Conservation (phyloP, 2,329 filamentous ascomycete species). For the Magnaporthales sp. region DNA sequence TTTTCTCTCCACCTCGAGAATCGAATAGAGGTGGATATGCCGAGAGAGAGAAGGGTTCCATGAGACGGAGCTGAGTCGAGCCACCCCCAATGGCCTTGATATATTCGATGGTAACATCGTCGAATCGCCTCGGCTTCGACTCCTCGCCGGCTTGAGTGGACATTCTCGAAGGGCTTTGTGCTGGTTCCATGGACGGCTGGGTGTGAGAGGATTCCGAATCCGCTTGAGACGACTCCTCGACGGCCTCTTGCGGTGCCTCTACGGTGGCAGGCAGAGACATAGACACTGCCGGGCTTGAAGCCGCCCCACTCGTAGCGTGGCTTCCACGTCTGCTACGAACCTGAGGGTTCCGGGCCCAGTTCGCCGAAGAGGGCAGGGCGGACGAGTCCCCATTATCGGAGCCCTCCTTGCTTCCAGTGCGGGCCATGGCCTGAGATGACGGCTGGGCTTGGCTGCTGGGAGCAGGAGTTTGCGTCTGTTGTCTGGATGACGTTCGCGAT, state of each 20-base stretch:
- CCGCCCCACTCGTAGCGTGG: slow-evolving; percentile 70
- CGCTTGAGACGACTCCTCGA: slow-evolving; percentile 22
- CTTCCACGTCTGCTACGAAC: slow-evolving; percentile 64
- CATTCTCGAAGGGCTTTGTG: not conserved
- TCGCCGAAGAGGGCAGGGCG: slow-evolving; percentile 87
- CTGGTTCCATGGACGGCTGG: slow-evolving; percentile 8
- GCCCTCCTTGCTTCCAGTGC: slow-evolving; percentile 71
- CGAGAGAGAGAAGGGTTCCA: not conserved
- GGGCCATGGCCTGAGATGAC: slow-evolving; percentile 56
- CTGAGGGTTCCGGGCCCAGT: slow-evolving; percentile 72
- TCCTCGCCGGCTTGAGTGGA: not conserved
- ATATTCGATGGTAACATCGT: slow-evolving; percentile 11
- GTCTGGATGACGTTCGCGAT: slow-evolving; percentile 43
- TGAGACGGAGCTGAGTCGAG: not conserved
- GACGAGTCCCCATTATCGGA: slow-evolving; percentile 71
- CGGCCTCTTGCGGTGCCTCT: slow-evolving; percentile 37
- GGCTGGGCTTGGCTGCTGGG: slow-evolving; percentile 21
- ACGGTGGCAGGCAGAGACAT: slow-evolving; percentile 44
- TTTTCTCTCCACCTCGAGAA: slow-evolving; percentile 69
- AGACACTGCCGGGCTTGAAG: slow-evolving; percentile 73
- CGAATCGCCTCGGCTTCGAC: slow-evolving; percentile 9
- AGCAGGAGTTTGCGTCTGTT: slow-evolving; percentile 28
- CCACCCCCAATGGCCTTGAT: not conserved
- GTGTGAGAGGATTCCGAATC: slow-evolving; percentile 14
- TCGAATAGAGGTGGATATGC: slow-evolving; percentile 74